Evolutionary conservation across 495 filamentous ascomycete genomes (phyloP).

Genomic region (Neurospora sublineolata): DNA sequence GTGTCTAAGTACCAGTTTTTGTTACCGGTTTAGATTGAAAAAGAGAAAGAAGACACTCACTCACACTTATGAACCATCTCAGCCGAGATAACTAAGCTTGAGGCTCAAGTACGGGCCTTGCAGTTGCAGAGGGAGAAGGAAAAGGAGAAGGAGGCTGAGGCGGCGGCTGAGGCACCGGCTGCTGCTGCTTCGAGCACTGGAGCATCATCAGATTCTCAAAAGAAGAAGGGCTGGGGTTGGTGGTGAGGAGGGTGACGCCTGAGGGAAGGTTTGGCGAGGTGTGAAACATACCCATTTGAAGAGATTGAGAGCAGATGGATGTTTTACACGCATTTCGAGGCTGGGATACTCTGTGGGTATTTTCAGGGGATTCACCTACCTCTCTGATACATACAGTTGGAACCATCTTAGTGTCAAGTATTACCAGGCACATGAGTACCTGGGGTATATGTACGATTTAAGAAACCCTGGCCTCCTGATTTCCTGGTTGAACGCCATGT

Average conservation of each 20-base stretch:
- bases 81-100: slow-evolving; percentile 13
- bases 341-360: neutral
- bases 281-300: neutral
- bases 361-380: neutral
- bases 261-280: neutral
- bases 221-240: neutral
- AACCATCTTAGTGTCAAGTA: neutral
- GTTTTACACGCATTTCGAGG: neutral
- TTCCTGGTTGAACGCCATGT: neutral
- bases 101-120: slow-evolving; percentile 11
- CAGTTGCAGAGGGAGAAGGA: slow-evolving; percentile 5
- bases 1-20: neutral
- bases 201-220: neutral
- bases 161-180: neutral
- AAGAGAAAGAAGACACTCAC: neutral
- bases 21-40: neutral
- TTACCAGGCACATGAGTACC: neutral
- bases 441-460: neutral
- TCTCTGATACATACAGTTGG: neutral
- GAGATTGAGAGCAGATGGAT: neutral
- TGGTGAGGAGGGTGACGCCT: neutral
- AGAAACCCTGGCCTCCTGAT: neutral
- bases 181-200: neutral
- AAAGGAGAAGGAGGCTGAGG: neutral
- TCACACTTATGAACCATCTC: neutral